phyloP scores from a whole-genome alignment of 2,329 filamentous ascomycete genomes.

The Fusarium torreyae region DNA sequence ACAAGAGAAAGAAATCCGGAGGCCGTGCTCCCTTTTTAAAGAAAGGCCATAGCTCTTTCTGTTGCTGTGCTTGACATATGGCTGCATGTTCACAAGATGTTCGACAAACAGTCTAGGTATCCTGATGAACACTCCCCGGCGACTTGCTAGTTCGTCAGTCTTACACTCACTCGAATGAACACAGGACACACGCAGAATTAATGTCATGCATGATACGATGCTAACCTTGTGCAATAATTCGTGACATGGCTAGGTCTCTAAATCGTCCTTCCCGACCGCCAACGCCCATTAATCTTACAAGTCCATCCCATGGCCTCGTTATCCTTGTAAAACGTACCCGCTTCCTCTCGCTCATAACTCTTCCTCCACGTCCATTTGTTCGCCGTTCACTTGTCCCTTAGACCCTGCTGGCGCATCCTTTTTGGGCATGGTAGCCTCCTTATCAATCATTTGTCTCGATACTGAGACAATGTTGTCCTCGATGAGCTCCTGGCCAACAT shows the following conservation, averaged over 20 bases:
- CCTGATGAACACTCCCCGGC: conserved; percentile 14
- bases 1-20: background rate
- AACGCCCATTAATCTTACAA: conserved; percentile 55
- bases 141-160: background rate
- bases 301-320: conserved; percentile 46
- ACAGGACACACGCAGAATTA: conserved; percentile 34
- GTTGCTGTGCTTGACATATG: conserved; percentile 6
- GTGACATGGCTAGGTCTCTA: conserved; percentile 49
- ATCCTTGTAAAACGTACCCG: conserved; percentile 22
- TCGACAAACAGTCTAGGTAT: background rate
- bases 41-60: background rate
- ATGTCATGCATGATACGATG: conserved; percentile 44
- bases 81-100: conserved; percentile 17
- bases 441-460: conserved; percentile 99
- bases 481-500: conserved; percentile 95
- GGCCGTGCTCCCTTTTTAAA: background rate
- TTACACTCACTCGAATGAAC: background rate
- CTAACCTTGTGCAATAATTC: conserved; percentile 45
- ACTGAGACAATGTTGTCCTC: conserved; percentile 99
- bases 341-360: conserved; percentile 55
- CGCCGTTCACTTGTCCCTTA: conserved; percentile 68
- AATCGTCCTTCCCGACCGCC: conserved; percentile 50
- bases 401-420: conserved; percentile 67
- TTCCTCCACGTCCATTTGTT: conserved; percentile 81
- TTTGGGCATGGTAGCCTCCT: conserved; percentile 93